Evolutionary conservation across 768 basidiomycete genomes (phyloP).

Genomic region (Boletus reticulatus): DNA sequence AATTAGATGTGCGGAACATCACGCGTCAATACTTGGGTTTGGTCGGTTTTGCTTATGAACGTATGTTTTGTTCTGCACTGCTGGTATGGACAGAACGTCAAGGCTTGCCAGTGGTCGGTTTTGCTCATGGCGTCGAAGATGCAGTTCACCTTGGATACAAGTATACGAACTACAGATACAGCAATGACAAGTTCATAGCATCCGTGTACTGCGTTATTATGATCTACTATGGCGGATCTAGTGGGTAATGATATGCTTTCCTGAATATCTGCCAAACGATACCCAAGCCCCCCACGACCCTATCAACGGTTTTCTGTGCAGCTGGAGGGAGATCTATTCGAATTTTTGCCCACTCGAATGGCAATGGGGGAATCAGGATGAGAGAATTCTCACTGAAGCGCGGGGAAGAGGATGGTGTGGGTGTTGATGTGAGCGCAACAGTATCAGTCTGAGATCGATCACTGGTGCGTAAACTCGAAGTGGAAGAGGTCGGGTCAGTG

Average conservation of each 20-base stretch:
- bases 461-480: conserved; percentile 1
- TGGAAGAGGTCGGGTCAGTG: not conserved
- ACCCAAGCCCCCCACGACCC: conserved; percentile 25
- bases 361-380: conserved; percentile 11
- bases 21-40: too few species aligned
- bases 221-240: conserved; percentile 31
- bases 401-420: conserved; percentile 13
- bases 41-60: too few species aligned
- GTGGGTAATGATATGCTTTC: conserved; percentile 34
- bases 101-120: too few species aligned
- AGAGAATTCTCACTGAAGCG: conserved; percentile 20
- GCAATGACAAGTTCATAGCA: conserved; percentile 1
- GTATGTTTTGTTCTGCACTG: too few species aligned
- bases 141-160: not conserved
- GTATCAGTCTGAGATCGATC: conserved; percentile 14
- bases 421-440: conserved; percentile 5
- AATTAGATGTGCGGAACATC: too few species aligned
- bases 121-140: too few species aligned
- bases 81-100: too few species aligned
- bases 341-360: conserved; percentile 31
- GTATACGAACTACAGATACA: conserved; percentile 14
- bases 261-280: conserved; percentile 31
- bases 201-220: conserved; percentile 1
- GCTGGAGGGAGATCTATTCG: conserved; percentile 24
- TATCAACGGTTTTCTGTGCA: conserved; percentile 24